These are phyloP conservation scores for Punctularia strigosozonata DNA, from an alignment of 768 basidiomycete species.

Conservation along the genomic window DNA sequence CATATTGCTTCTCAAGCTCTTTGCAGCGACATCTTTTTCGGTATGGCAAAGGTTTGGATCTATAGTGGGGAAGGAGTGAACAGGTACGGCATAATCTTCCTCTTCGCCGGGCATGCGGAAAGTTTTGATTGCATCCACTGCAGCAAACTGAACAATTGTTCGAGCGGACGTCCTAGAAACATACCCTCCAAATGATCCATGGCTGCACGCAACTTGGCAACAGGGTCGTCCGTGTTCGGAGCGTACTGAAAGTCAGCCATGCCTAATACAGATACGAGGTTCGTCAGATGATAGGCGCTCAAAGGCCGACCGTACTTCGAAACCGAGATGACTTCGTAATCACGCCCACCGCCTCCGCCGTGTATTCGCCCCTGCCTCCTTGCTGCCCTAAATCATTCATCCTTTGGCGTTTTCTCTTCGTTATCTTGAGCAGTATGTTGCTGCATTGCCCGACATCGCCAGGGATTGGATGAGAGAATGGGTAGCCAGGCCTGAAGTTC, in stretches of 20 bases:
- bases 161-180: too few relatives aligned
- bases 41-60: slow-evolving; percentile 30
- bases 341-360: slow-evolving; percentile 58
- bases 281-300: background rate
- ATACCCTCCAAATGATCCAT: slow-evolving; percentile 80
- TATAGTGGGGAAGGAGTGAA: slow-evolving; percentile 23
- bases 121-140: slow-evolving; percentile 65
- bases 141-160: slow-evolving; percentile 3
- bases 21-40: slow-evolving; percentile 3
- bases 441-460: slow-evolving; percentile 69
- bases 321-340: slow-evolving; percentile 81
- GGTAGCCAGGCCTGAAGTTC: slow-evolving; percentile 57
- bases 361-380: slow-evolving; percentile 53
- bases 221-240: slow-evolving; percentile 60
- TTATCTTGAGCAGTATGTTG: slow-evolving; percentile 81
- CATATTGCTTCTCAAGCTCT: slow-evolving; percentile 38
- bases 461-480: slow-evolving; percentile 74
- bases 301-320: slow-evolving; percentile 53
- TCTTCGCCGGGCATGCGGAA: slow-evolving; percentile 60
- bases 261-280: slow-evolving; percentile 29
- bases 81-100: slow-evolving; percentile 43
- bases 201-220: slow-evolving; percentile 54
- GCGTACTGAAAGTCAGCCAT: slow-evolving; percentile 93
- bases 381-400: slow-evolving; percentile 14
- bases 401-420: slow-evolving; percentile 51